These are phyloP conservation scores for Gymnopus androsaceus DNA, from an alignment of 1,284 basidiomycete genomes.

Conservation along the genomic window DNA sequence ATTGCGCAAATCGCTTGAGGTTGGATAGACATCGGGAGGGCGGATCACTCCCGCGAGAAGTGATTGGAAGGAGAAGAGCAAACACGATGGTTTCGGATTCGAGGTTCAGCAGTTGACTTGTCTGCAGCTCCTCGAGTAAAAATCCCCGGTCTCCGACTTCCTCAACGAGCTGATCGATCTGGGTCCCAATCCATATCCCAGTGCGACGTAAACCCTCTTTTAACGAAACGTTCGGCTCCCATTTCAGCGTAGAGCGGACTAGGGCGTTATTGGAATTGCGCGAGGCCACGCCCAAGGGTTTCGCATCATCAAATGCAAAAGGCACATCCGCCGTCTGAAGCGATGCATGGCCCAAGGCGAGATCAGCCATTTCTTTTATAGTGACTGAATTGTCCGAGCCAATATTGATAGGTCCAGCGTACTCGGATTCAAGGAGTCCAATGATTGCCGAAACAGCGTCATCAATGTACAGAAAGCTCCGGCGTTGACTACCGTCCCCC, in stretches of 20 bases:
- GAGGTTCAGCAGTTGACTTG: slow-evolving; percentile 43
- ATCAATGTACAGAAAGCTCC: slow-evolving; percentile 58
- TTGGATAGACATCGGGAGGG: slow-evolving; percentile 42
- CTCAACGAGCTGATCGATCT: slow-evolving; percentile 34
- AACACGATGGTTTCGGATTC: slow-evolving; percentile 41
- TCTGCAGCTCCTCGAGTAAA: slow-evolving; percentile 25
- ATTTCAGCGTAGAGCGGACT: slow-evolving; percentile 32
- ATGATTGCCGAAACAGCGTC: slow-evolving; percentile 54
- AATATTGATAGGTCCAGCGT: slow-evolving; percentile 46
- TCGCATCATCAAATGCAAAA: slow-evolving; percentile 31
- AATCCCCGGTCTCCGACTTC: slow-evolving; percentile 9
- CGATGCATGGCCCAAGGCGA: slow-evolving; percentile 39
- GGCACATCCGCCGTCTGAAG: slow-evolving; percentile 31
- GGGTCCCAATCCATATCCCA: slow-evolving; percentile 44
- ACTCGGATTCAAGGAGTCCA: slow-evolving; percentile 40
- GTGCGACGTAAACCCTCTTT: slow-evolving; percentile 49
- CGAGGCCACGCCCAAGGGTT: slow-evolving; percentile 49
- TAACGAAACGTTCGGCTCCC: slow-evolving; percentile 43
- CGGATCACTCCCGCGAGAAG: slow-evolving; percentile 43
- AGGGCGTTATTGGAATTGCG: slow-evolving; percentile 54
- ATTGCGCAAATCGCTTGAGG: slow-evolving; percentile 44
- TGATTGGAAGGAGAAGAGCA: slow-evolving; percentile 58
- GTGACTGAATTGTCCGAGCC: slow-evolving; percentile 50
- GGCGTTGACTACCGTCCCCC: slow-evolving; percentile 54
- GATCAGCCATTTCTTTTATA: slow-evolving; percentile 44